Conservation (phyloP, 495 filamentous ascomycete species). For the Tuber melanosporum region DNA sequence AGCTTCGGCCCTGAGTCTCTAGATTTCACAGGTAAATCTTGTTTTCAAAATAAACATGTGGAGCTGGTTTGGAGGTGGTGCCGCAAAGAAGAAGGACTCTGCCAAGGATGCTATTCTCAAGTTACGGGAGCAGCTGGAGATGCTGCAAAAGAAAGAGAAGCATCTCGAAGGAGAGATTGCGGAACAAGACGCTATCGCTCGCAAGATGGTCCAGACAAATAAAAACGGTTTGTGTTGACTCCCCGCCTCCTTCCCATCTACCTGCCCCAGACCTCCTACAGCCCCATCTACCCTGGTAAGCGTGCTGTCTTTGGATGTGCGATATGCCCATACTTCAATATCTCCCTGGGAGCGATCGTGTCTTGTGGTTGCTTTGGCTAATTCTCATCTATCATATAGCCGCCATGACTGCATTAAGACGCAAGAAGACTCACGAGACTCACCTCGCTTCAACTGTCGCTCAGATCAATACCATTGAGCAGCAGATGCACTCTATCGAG, state of each 20-base stretch:
- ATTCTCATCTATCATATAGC: conserved; percentile 48
- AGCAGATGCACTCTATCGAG: conserved; percentile 94
- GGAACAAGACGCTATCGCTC: conserved; percentile 85
- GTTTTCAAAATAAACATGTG: conserved; percentile 50
- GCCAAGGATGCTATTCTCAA: conserved; percentile 95
- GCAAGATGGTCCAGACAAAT: conserved; percentile 83
- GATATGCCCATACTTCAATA: neutral
- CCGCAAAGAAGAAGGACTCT: conserved; percentile 79
- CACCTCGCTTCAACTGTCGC: conserved; percentile 80
- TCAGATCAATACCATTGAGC: conserved; percentile 86
- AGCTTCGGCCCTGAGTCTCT: neutral
- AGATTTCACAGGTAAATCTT: neutral
- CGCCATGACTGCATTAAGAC: conserved; percentile 82
- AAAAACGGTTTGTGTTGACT: conserved; percentile 33
- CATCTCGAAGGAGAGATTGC: conserved; percentile 85
- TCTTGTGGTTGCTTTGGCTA: conserved; percentile 29
- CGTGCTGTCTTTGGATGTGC: neutral
- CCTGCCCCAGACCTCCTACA: conserved; percentile 1
- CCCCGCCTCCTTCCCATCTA: neutral
- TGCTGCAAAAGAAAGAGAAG: conserved; percentile 93
- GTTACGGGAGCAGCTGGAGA: conserved; percentile 82
- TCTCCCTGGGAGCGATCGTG: neutral
- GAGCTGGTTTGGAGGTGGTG: conserved; percentile 76
- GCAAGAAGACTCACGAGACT: conserved; percentile 90
- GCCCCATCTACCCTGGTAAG: neutral